phyloP scores from a whole-genome alignment of 1,284 basidiomycete species.

The Leccinum fallax region DNA sequence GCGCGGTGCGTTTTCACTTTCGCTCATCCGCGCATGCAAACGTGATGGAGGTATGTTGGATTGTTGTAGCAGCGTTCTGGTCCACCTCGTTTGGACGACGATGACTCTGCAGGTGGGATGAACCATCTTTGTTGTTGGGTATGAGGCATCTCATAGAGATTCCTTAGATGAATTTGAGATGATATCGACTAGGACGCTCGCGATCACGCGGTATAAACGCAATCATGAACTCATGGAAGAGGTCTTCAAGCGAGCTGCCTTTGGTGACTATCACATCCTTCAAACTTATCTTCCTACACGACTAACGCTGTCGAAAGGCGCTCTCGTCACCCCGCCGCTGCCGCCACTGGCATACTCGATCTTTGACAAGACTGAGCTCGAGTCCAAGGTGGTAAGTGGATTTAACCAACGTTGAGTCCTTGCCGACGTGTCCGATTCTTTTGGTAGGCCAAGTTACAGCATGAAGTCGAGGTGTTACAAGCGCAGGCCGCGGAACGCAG shows the following conservation, averaged over 20 bases:
- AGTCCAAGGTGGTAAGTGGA: slow-evolving; percentile 56
- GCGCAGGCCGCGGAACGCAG: slow-evolving; percentile 38
- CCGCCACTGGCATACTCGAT: slow-evolving; percentile 56
- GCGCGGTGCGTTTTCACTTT: slow-evolving; percentile 12
- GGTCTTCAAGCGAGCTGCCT: slow-evolving; percentile 71
- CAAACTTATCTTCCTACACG: neutral
- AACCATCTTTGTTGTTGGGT: neutral
- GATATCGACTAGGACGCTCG: slow-evolving; percentile 71
- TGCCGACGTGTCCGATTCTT: slow-evolving; percentile 4
- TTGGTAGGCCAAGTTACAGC: slow-evolving; percentile 29
- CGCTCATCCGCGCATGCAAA: neutral
- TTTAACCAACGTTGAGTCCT: neutral
- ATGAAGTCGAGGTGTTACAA: slow-evolving; percentile 31
- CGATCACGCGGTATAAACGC: slow-evolving; percentile 68
- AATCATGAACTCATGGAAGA: slow-evolving; percentile 84
- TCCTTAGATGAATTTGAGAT: slow-evolving; percentile 64
- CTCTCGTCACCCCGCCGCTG: slow-evolving; percentile 43
- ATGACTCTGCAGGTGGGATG: slow-evolving; percentile 64
- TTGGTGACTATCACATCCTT: slow-evolving; percentile 44
- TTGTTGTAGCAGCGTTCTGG: slow-evolving; percentile 33
- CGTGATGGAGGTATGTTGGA: slow-evolving; percentile 5
- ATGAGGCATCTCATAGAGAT: neutral
- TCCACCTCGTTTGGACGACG: slow-evolving; percentile 57
- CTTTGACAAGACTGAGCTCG: slow-evolving; percentile 61
- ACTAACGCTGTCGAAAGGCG: slow-evolving; percentile 40